Evolutionary conservation across 2,329 filamentous ascomycete genomes (phyloP), one percentile per base, ranked within the genome.

Genomic region (Penicillium sp.): DNA sequence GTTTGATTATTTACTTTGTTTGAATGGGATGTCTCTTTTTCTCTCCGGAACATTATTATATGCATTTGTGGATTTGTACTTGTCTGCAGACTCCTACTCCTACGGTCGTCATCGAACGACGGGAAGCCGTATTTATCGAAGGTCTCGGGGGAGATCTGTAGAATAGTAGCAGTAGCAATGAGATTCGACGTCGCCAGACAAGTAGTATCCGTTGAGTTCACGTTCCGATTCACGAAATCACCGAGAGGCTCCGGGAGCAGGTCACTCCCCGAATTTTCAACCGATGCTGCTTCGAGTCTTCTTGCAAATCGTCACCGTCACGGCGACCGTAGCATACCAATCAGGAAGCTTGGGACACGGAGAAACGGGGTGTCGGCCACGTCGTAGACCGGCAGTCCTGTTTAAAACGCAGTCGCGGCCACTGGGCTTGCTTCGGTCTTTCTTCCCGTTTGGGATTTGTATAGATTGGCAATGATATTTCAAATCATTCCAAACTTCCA

Each of bases 1-100:
- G 44, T 48, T 60, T 46, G 51, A 30, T 50, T 47, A 30, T 44
- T 48, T 48, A 30, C 48, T 41, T 40, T 54, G 38, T 46, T 49
- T 42, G 11, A 53, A 53, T 55, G 49, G 50, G 50, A 46, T 53
- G 33, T 53, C 40, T 36, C 41, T 44, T 10, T 53, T 39, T 46
- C 27, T 53, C 33, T 46, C 27, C 46, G 5, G 28, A 14, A 4
- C 10, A 22, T 2, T n/a, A n/a, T 11, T 30, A 9, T 5, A 25
- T 31, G 27, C 27, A 11, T 33, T 31, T 45, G 4, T 30, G 28
- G 11, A 30, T 30, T 11, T 30, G 27, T 30, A 30, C 14, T 11
- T 13, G 28, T 28, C 27, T 11, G 27, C 27, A 28, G 27, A 1
- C 28, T 30, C 28, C 10, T 30, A 13, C 28, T 30, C 28, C 11